These are phyloP conservation scores for Platanus orientalis DNA, from an alignment of 164 flowering plant species.

Conservation along the genomic window DNA sequence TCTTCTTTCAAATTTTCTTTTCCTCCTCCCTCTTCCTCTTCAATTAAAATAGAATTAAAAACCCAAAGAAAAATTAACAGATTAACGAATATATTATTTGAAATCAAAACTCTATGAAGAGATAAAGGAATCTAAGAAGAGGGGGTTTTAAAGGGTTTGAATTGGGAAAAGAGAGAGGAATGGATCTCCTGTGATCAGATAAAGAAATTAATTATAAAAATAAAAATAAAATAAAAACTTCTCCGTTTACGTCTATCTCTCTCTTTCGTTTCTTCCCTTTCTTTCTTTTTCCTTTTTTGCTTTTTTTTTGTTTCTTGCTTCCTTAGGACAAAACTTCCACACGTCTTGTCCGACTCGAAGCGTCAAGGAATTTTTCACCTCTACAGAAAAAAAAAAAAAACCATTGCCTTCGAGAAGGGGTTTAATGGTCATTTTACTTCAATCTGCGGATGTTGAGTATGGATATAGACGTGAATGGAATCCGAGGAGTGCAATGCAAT, in stretches of 20 bases:
- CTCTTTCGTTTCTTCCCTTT: not conserved
- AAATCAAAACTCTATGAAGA: not conserved
- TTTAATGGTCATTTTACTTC: no score
- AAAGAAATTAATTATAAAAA: no score
- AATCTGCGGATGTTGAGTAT: no score
- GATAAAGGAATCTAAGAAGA: not conserved
- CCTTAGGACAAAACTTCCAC: not conserved
- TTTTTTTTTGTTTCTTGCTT: not conserved
- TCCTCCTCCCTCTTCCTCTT: no score
- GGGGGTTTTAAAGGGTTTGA: not conserved
- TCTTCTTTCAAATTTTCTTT: not conserved
- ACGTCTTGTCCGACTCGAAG: constrained; percentile 2
- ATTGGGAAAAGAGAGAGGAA: not conserved
- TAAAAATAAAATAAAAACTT: constrained; percentile 6
- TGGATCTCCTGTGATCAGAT: not conserved
- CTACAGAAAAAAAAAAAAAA: no score
- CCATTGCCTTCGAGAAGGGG: no score
- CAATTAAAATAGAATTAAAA: not conserved
- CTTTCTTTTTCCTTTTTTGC: not conserved
- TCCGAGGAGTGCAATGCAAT: no score
- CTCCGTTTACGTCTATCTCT: constrained; percentile 8
- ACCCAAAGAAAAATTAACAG: not conserved
- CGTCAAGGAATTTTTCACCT: not conserved
- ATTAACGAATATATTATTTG: not conserved
- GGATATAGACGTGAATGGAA: no score